phyloP scores from a whole-genome alignment of 345 rosid species.

The Arabidopsis suecica region DNA sequence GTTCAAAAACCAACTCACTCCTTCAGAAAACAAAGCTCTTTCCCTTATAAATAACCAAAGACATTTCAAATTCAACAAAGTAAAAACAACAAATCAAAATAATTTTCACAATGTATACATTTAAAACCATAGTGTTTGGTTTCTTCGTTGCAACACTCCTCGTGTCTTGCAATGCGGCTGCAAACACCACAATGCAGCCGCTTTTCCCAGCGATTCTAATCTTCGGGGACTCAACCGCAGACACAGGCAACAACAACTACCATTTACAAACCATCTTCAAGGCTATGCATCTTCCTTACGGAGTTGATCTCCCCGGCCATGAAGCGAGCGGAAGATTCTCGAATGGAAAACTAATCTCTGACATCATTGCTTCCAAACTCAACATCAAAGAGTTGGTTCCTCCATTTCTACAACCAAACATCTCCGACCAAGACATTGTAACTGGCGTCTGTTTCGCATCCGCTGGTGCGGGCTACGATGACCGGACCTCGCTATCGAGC shows the following conservation, averaged over 20 bases:
- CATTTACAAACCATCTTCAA: not conserved
- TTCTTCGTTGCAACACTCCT: slow-evolving; percentile 7
- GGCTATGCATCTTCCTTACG: slow-evolving; percentile 28
- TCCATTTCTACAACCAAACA: slow-evolving; percentile 29
- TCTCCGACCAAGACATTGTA: slow-evolving; percentile 11
- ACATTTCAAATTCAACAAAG: slow-evolving; percentile 4
- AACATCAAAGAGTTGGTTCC: slow-evolving; percentile 23
- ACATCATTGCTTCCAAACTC: not conserved
- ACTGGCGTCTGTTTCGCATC: slow-evolving; percentile 28
- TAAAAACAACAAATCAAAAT: not conserved
- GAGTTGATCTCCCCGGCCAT: not conserved
- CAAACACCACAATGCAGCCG: not conserved
- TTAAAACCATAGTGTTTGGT: slow-evolving; percentile 1
- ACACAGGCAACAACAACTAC: slow-evolving; percentile 33
- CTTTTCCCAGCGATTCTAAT: slow-evolving; percentile 28
- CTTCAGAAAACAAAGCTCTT: not conserved
- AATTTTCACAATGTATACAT: slow-evolving; percentile 17
- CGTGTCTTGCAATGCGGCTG: not conserved
- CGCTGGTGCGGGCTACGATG: slow-evolving; percentile 20
- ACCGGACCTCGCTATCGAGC: slow-evolving; percentile 2
- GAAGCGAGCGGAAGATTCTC: slow-evolving; percentile 32
- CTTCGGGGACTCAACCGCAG: slow-evolving; percentile 31
- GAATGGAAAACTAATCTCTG: slow-evolving; percentile 21
- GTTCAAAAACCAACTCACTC: not conserved
- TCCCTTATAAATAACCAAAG: not conserved